These are phyloP conservation scores for Saccharomycopsis vini DNA, from an alignment of 805 yeast genomes.

Conservation along the genomic window DNA sequence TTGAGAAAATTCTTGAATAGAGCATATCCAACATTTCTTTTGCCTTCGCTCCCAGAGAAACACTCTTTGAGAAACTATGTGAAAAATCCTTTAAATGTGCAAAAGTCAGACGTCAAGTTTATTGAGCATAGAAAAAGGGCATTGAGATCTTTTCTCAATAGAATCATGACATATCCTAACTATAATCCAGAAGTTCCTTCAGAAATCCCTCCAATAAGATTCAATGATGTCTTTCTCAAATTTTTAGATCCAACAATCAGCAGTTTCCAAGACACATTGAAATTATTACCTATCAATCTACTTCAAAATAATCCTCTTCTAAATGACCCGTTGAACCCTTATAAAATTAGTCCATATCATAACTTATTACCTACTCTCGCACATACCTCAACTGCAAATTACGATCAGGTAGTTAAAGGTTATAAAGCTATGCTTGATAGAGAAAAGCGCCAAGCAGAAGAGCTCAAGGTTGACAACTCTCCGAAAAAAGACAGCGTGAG, in stretches of 20 bases:
- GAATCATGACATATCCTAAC: conserved; percentile 29
- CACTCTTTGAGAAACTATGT: conserved; percentile 49
- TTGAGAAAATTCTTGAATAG: conserved; percentile 60
- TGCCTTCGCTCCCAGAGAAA: conserved; percentile 94
- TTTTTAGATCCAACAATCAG: conserved; percentile 17
- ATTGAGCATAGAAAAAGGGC: conserved; percentile 67
- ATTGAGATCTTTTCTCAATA: conserved; percentile 66
- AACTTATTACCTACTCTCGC: conserved; percentile 15
- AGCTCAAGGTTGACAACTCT: conserved; percentile 1
- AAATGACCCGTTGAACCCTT: conserved; percentile 18
- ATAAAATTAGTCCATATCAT: conserved; percentile 18
- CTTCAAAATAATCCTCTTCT: conserved; percentile 16
- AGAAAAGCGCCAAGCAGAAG: conserved; percentile 11
- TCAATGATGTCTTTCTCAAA: conserved; percentile 15
- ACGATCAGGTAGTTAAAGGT: conserved; percentile 13
- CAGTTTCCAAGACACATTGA: conserved; percentile 14
- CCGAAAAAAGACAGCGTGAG: neutral
- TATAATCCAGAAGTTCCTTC: neutral
- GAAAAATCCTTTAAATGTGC: conserved; percentile 34
- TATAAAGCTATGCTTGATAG: conserved; percentile 10
- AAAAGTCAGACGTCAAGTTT: conserved; percentile 32
- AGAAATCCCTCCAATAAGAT: conserved; percentile 9
- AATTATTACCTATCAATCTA: conserved; percentile 13
- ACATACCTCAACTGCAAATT: conserved; percentile 6
- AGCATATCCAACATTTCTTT: conserved; percentile 69